Percentiles rank a stretch among this genome's conserved stretches.
Evolutionary conservation across 805 yeast genomes (phyloP).

Genomic region (Tetrapisispora taiwanensis): DNA sequence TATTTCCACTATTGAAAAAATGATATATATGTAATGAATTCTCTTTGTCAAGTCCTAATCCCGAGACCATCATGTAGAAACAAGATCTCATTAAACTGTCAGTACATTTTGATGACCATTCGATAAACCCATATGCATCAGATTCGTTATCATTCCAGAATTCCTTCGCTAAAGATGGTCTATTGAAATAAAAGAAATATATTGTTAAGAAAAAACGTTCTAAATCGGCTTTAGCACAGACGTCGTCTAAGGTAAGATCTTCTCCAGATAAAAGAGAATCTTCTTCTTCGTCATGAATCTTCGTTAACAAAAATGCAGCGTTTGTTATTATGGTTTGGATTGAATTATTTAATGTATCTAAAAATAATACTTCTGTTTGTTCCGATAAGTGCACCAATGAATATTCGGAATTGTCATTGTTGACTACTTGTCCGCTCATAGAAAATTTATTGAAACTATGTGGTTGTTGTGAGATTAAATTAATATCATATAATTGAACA

Average conservation of each 20-base stretch:
- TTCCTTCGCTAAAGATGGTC: slow-evolving; percentile 45
- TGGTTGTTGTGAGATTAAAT: slow-evolving; percentile 8
- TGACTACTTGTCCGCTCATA: too few relatives aligned
- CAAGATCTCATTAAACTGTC: slow-evolving; percentile 77
- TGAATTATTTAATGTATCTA: slow-evolving; percentile 39
- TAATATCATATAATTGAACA: slow-evolving; percentile 41
- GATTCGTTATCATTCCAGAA: slow-evolving; percentile 66
- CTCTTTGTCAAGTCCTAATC: slow-evolving; percentile 53
- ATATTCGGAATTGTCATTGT: background rate
- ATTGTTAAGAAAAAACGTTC: slow-evolving; percentile 78
- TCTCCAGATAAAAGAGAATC: slow-evolving; percentile 55
- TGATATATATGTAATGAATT: slow-evolving; percentile 44
- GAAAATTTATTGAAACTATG: background rate
- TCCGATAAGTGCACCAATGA: slow-evolving; percentile 15
- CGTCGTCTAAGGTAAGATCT: slow-evolving; percentile 46
- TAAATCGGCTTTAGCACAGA: slow-evolving; percentile 68
- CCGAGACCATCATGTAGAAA: slow-evolving; percentile 67
- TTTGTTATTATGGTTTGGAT: slow-evolving; percentile 48
- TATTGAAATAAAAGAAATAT: slow-evolving; percentile 53
- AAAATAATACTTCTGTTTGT: slow-evolving; percentile 26
- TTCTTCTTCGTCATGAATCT: slow-evolving; percentile 63
- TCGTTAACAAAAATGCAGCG: slow-evolving; percentile 56
- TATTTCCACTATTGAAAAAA: slow-evolving; percentile 33
- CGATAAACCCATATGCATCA: slow-evolving; percentile 66
- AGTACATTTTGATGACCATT: slow-evolving; percentile 79